phyloP scores from a whole-genome alignment of 192 early-diverging fungal species.

The Chytriomyces sp. region DNA sequence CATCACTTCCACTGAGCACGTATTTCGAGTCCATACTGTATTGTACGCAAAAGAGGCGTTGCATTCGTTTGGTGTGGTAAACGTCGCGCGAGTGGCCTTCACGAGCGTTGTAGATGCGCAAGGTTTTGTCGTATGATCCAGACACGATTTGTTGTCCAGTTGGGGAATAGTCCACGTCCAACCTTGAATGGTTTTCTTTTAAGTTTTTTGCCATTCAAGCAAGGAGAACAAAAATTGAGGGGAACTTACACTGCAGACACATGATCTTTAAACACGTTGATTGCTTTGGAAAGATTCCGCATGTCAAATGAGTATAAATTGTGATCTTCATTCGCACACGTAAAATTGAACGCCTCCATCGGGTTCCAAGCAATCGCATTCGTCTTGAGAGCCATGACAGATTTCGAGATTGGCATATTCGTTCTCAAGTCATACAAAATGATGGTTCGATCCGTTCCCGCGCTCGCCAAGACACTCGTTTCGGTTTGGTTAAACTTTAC shows the following conservation, averaged over 20 bases:
- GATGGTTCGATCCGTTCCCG: constrained; percentile 92
- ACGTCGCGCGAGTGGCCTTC: constrained; percentile 87
- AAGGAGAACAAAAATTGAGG: background rate
- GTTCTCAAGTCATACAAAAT: constrained; percentile 94
- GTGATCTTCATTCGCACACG: constrained; percentile 94
- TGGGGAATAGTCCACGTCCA: constrained; percentile 97
- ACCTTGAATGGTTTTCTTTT: constrained; percentile 39
- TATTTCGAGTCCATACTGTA: constrained; percentile 95
- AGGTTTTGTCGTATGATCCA: constrained; percentile 91
- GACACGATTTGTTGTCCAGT: constrained; percentile 96
- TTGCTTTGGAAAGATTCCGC: constrained; percentile 86
- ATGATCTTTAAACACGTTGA: constrained; percentile 92
- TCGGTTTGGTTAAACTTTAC: constrained; percentile 98
- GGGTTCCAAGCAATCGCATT: constrained; percentile 99
- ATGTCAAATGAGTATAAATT: constrained; percentile 98
- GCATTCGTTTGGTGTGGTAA: constrained; percentile 99
- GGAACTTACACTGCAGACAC: constrained; percentile 88
- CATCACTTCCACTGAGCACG: constrained; percentile 94
- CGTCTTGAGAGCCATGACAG: constrained; percentile 75
- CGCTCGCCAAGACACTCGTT: constrained; percentile 87
- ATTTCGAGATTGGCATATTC: constrained; percentile 82
- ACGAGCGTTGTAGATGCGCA: constrained; percentile 84
- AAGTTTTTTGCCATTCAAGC: background rate
- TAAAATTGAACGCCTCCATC: constrained; percentile 97
- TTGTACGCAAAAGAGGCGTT: constrained; percentile 87